phyloP scores from a whole-genome alignment of 768 basidiomycete species.

The Mycena capillaripes region DNA sequence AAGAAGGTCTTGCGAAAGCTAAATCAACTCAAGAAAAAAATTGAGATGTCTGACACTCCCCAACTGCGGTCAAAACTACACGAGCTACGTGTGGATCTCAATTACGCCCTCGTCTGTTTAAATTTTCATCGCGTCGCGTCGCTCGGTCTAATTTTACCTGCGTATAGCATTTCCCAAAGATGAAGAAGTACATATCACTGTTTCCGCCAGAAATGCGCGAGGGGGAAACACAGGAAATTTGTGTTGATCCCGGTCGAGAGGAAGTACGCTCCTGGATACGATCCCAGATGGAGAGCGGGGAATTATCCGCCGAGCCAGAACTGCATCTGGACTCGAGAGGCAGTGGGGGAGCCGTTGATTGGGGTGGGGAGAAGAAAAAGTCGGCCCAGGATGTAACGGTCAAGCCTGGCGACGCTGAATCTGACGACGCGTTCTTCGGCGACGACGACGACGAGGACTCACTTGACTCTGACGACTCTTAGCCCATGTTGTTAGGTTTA shows the following conservation, averaged over 20 bases:
- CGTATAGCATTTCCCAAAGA: conserved; percentile 83
- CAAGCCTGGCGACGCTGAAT: conserved; percentile 2
- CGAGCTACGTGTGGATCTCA: conserved; percentile 87
- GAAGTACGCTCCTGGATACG: conserved; percentile 73
- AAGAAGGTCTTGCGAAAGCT: conserved; percentile 89
- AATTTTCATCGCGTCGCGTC: background rate
- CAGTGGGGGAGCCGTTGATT: conserved; percentile 10
- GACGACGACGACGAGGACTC: conserved; percentile 28
- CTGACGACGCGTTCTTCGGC: conserved; percentile 34
- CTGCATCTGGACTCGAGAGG: conserved; percentile 44
- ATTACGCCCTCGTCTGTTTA: conserved; percentile 83
- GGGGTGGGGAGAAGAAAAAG: conserved; percentile 22
- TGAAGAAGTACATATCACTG: conserved; percentile 90
- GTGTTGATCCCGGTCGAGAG: conserved; percentile 66
- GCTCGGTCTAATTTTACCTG: background rate
- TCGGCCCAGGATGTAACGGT: conserved; percentile 2
- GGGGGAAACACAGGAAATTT: conserved; percentile 43
- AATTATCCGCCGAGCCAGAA: conserved; percentile 75
- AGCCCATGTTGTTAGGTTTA: background rate
- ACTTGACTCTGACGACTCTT: conserved; percentile 19
- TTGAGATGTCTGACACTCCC: conserved; percentile 53
- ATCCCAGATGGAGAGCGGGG: conserved; percentile 71
- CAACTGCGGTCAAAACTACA: conserved; percentile 64
- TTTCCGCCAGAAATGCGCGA: conserved; percentile 80
- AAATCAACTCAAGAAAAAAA: conserved; percentile 71